Base-by-base conservation (phyloP, 1,139 yeast genomes). In the Meyerozyma athensensis region DNA sequence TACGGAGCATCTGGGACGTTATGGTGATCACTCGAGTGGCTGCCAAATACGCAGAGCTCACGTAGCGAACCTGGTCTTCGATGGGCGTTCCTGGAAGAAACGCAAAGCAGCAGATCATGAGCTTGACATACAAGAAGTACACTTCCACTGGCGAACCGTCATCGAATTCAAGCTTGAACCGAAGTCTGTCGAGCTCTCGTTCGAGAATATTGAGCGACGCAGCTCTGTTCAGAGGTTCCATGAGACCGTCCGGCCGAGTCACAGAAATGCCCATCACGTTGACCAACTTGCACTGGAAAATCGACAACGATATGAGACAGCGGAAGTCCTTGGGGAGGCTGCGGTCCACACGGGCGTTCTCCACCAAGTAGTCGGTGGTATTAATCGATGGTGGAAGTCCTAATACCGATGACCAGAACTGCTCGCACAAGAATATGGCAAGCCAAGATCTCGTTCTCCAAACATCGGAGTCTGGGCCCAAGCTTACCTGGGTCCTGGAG, bases 371-470 rank as follows among this genome's bases (percentile, higher is more conserved):
- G 58, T 90, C 97, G 0, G 94, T 84, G 24, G 87, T 84, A 41
- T 60, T 68, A 45, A 86, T 76, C 8, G 87, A 81, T 1, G 96
- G 92, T 1, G 97, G 97, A 37, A 90, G 65, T 1, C 97, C 97
- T 39, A 89, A 63, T 32, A 81, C 79, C 12, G 95, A 85, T 10
- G 95, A 83, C 95, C 96, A 86, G 53, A 89, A 85, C 48, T 87
- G 95, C 54, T 89, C 96, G 40, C 86, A 74, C 53, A 89, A 84
- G 57, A 86, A 90, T 3, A 86, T 82, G 0, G 94, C 89, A 24
- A 87, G 65, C 97, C 97, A 90, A 1, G 96, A 79, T 47, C 96
- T 70, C 1, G 97, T 87, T 57, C 97, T 73, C 97, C 97, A 90
- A 55, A 81, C 81, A 49, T 87, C 96, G 4, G 96, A 92, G 59